Evolutionary conservation across 805 yeast genomes (phyloP).

Genomic region (Debaryomyces maramus): DNA sequence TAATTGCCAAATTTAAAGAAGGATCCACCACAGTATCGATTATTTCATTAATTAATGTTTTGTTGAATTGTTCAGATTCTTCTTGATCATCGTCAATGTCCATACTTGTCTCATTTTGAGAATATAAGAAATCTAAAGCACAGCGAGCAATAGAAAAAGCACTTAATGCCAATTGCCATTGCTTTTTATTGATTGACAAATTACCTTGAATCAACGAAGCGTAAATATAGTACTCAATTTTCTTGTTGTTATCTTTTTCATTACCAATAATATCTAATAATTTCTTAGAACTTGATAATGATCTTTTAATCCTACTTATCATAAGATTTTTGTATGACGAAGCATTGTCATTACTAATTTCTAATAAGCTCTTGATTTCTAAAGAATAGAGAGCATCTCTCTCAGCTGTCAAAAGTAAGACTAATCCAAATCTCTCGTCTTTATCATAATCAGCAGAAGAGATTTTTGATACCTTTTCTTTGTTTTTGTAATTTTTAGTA

Average conservation of each 20-base stretch:
- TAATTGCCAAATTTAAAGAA: constrained; percentile 54
- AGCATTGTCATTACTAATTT: constrained; percentile 48
- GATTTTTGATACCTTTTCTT: constrained; percentile 49
- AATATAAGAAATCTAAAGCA: constrained; percentile 51
- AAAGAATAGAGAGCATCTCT: constrained; percentile 70
- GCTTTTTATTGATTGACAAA: constrained; percentile 50
- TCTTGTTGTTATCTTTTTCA: constrained; percentile 34
- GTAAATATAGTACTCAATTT: constrained; percentile 34
- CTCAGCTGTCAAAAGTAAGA: constrained; percentile 71
- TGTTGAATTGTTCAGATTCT: constrained; percentile 21
- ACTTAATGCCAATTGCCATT: constrained; percentile 54
- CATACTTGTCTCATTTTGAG: constrained; percentile 7
- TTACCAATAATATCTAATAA: constrained; percentile 41
- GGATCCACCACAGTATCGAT: constrained; percentile 65
- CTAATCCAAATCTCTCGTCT: constrained; percentile 54
- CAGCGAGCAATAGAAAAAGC: constrained; percentile 62
- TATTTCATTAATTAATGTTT: constrained; percentile 53
- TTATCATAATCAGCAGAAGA: constrained; percentile 48
- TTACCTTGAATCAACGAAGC: constrained; percentile 55
- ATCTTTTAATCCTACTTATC: constrained; percentile 66
- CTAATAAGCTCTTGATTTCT: constrained; percentile 58
- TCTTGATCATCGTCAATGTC: constrained; percentile 21
- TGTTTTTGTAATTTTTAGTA: constrained; percentile 57
- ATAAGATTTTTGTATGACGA: constrained; percentile 48
- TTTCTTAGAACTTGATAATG: constrained; percentile 45